These are phyloP conservation scores for Cercospora beticola DNA, from an alignment of 2,329 filamentous ascomycete genomes.

Conservation along the genomic window DNA sequence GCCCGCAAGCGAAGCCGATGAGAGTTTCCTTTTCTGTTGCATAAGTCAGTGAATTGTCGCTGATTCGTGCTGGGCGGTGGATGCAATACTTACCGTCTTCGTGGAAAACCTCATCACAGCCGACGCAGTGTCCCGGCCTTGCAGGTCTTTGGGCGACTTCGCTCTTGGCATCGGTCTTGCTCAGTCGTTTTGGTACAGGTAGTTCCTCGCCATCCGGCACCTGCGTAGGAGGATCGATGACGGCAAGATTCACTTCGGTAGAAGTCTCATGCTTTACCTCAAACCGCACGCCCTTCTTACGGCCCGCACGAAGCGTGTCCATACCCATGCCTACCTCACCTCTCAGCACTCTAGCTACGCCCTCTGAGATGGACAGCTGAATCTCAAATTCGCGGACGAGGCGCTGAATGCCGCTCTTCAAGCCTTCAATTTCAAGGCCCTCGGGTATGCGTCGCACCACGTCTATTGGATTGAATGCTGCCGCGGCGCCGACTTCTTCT, in stretches of 20 bases:
- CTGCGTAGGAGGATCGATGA: conserved; percentile 34
- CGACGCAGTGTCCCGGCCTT: conserved; percentile 42
- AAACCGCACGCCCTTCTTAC: conserved; percentile 85
- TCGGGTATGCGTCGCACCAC: conserved; percentile 89
- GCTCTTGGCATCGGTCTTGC: conserved; percentile 24
- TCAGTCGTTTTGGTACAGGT: conserved; percentile 24
- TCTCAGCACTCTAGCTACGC: conserved; percentile 80
- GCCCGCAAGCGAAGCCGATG: conserved; percentile 77
- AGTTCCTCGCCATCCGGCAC: conserved; percentile 28
- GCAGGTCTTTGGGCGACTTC: conserved; percentile 19
- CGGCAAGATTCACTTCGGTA: conserved; percentile 37
- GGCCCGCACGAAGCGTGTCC: conserved; percentile 73
- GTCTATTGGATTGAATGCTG: conserved; percentile 77
- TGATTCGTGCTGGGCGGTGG: background rate
- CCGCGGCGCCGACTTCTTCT: conserved; percentile 85
- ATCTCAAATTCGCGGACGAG: conserved; percentile 97
- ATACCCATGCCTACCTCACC: conserved; percentile 87
- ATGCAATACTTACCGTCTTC: conserved; percentile 38
- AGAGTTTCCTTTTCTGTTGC: conserved; percentile 65
- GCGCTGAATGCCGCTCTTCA: conserved; percentile 81
- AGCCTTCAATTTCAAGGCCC: conserved; percentile 85
- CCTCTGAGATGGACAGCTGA: conserved; percentile 86
- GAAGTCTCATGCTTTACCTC: conserved; percentile 58
- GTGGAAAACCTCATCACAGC: conserved; percentile 40
- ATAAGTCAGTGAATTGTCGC: background rate